These are phyloP conservation scores for Ganoderma lucidum DNA, from an alignment of 1,284 basidiomycete genomes.

Conservation along the genomic window DNA sequence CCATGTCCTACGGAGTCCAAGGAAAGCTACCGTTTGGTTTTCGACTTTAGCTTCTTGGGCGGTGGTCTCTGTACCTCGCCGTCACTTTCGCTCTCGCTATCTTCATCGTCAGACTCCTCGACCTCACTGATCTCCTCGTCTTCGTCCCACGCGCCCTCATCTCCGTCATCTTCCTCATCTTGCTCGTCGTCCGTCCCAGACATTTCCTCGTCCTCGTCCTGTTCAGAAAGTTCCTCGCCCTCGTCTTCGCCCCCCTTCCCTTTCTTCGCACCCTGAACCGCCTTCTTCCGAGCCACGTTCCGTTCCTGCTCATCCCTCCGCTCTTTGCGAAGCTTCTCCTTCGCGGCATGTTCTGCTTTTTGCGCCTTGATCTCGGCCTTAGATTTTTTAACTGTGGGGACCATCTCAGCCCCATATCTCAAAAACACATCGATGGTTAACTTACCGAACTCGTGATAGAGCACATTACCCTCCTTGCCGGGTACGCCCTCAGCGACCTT, in stretches of 20 bases:
- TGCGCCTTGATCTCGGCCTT: slow-evolving; percentile 74
- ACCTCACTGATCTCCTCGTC: slow-evolving; percentile 72
- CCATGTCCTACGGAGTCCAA: background rate
- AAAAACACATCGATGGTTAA: slow-evolving; percentile 21
- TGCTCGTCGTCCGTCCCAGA: slow-evolving; percentile 47
- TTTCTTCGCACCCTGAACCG: slow-evolving; percentile 46
- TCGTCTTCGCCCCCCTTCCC: slow-evolving; percentile 49
- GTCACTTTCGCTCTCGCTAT: slow-evolving; percentile 44
- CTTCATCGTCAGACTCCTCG: slow-evolving; percentile 48
- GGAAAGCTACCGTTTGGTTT: slow-evolving; percentile 46
- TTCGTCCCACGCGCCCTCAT: slow-evolving; percentile 63
- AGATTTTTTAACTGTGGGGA: slow-evolving; percentile 77
- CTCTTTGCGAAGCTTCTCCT: slow-evolving; percentile 77
- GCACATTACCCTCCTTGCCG: slow-evolving; percentile 87
- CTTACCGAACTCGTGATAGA: slow-evolving; percentile 92
- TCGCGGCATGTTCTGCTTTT: slow-evolving; percentile 78
- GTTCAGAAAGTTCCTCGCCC: slow-evolving; percentile 45
- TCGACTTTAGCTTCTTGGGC: slow-evolving; percentile 48
- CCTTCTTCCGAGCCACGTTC: slow-evolving; percentile 85
- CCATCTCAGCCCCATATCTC: slow-evolving; percentile 13
- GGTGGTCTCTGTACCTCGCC: slow-evolving; percentile 45
- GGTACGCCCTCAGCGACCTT: slow-evolving; percentile 97
- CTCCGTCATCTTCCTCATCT: slow-evolving; percentile 51
- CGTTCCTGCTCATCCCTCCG: slow-evolving; percentile 87
- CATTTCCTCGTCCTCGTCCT: slow-evolving; percentile 45